phyloP scores from a whole-genome alignment of 2,329 filamentous ascomycete genomes.

The Incumbomyces delicatus region DNA sequence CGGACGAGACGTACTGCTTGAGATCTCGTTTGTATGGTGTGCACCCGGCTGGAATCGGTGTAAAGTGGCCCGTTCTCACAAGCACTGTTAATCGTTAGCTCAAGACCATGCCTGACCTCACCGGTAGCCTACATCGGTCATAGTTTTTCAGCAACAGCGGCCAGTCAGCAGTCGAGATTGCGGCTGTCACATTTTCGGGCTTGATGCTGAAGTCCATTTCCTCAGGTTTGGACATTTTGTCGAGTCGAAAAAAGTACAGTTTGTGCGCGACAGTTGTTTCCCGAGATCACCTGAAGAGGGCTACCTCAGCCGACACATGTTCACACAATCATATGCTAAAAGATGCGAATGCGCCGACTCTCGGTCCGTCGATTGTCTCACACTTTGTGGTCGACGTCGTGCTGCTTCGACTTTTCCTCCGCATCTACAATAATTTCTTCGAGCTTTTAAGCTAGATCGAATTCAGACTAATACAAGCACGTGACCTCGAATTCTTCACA shows the following conservation, averaged over 20 bases:
- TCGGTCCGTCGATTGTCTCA: too few relatives aligned
- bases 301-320: too few relatives aligned
- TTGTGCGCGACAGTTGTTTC: too few relatives aligned
- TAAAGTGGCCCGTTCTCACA: slow-evolving; percentile 91
- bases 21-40: slow-evolving; percentile 86
- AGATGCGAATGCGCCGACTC: too few relatives aligned
- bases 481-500: neutral
- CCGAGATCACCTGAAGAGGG: too few relatives aligned
- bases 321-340: too few relatives aligned
- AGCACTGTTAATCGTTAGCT: slow-evolving; percentile 51
- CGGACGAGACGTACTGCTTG: slow-evolving; percentile 92
- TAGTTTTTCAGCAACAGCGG: slow-evolving; percentile 94
- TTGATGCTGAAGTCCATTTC: slow-evolving; percentile 69
- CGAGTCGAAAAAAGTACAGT: neutral
- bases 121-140: slow-evolving; percentile 62
- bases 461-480: neutral
- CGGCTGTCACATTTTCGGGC: slow-evolving; percentile 70
- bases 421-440: neutral
- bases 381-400: too few relatives aligned
- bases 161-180: slow-evolving; percentile 79
- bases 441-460: neutral
- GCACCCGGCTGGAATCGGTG: slow-evolving; percentile 87
- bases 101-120: neutral
- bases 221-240: slow-evolving; percentile 3
- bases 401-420: too few relatives aligned